Conservation (phyloP, 441 rosid species). For the Daphne laureola region DNA sequence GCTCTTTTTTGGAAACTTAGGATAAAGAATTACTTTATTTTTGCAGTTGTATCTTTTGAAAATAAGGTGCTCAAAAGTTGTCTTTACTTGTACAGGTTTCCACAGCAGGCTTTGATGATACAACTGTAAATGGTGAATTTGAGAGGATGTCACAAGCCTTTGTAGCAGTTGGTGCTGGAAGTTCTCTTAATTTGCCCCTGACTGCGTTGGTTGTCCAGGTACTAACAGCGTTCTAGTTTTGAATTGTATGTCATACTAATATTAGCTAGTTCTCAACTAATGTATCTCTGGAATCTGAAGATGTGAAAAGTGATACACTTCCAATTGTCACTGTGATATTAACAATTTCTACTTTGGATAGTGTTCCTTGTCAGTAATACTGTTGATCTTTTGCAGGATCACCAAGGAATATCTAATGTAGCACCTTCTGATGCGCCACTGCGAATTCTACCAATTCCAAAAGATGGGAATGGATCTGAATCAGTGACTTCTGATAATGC, state of each 20-base stretch:
- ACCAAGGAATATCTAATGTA: constrained; percentile 89
- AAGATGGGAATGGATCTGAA: constrained; percentile 26
- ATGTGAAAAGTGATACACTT: too few relatives aligned
- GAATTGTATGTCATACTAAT: not conserved
- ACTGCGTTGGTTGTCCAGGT: constrained; percentile 91
- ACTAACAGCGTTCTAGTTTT: constrained; percentile 10
- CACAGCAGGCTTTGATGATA: constrained; percentile 40
- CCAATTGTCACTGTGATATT: too few relatives aligned
- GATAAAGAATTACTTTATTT: too few relatives aligned
- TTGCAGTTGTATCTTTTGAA: too few relatives aligned
- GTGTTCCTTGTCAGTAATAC: not conserved
- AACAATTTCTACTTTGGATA: too few relatives aligned
- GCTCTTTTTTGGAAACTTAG: constrained; percentile 8
- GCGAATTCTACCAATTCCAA: constrained; percentile 37
- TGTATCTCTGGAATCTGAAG: not conserved
- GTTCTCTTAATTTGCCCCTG: constrained; percentile 63
- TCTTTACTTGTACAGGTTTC: constrained; percentile 40
- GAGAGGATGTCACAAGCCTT: constrained; percentile 63
- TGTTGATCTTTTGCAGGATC: constrained; percentile 46
- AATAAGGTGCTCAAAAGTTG: too few relatives aligned
- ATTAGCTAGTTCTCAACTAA: not conserved
- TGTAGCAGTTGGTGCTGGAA: constrained; percentile 54
- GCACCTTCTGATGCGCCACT: constrained; percentile 85
- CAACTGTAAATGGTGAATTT: constrained; percentile 46
- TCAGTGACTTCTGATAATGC: constrained; percentile 22